Conservation (phyloP, 352 stramenopile genomes). For the Phytopythium aichiense region DNA sequence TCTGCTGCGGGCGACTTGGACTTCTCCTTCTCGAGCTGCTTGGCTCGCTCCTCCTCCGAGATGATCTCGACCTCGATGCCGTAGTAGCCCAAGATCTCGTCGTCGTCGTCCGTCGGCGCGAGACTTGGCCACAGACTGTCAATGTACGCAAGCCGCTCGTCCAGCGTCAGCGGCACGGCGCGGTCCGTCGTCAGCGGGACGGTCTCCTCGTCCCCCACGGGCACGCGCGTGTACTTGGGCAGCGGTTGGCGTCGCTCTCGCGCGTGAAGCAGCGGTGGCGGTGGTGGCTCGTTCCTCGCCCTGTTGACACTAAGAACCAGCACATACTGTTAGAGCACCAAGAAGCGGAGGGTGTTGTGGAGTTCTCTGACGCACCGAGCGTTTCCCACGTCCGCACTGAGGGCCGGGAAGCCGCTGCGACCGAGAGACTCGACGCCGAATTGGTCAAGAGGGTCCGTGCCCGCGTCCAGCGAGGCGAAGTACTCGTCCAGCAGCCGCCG, state of each 20-base stretch:
- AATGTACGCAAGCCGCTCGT: slow-evolving; percentile 62
- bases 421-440: not conserved
- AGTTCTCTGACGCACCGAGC: not conserved
- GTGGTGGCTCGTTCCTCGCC: slow-evolving; percentile 11
- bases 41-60: slow-evolving; percentile 54
- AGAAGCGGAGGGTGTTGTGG: not conserved
- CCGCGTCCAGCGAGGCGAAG: slow-evolving; percentile 17
- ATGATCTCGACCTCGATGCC: slow-evolving; percentile 73
- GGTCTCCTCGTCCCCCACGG: slow-evolving; percentile 40
- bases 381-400: not conserved
- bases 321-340: not conserved
- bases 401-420: not conserved
- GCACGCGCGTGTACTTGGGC: slow-evolving; percentile 45
- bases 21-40: slow-evolving; percentile 20
- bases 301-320: slow-evolving; percentile 2
- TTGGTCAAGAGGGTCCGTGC: not conserved
- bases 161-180: slow-evolving; percentile 33
- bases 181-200: slow-evolving; percentile 41
- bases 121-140: slow-evolving; percentile 61
- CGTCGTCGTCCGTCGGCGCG: slow-evolving; percentile 57
- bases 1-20: not conserved
- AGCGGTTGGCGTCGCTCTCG: slow-evolving; percentile 14
- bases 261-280: slow-evolving; percentile 6
- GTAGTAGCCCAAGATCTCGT: slow-evolving; percentile 77
- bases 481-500: slow-evolving; percentile 61